These are phyloP conservation scores for Blastobotrys malaysiensis DNA, from an alignment of 1,139 yeast species.

Conservation along the genomic window DNA sequence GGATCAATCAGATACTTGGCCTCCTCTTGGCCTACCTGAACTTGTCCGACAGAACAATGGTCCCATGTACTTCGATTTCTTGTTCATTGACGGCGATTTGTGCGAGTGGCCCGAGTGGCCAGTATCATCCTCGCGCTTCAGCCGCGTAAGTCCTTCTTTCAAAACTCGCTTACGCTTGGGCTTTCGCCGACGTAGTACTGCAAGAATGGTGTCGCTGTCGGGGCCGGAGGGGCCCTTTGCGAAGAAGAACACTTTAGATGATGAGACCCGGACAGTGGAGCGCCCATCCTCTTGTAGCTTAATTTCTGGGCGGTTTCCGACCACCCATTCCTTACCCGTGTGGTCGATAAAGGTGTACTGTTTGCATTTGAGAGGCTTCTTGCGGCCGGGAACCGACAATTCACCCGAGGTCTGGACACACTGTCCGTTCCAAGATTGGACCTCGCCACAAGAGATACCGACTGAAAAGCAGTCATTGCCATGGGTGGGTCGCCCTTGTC, in stretches of 20 bases:
- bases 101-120: background rate
- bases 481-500: background rate
- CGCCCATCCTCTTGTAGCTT: conserved; percentile 1
- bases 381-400: conserved; percentile 8
- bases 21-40: too few relatives aligned
- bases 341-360: conserved; percentile 13
- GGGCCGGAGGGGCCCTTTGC: conserved; percentile 11
- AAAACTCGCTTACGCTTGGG: conserved; percentile 18
- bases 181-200: conserved; percentile 16
- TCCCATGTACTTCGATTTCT: too few relatives aligned
- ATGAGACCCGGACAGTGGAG: conserved; percentile 9
- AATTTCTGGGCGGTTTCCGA: conserved; percentile 15
- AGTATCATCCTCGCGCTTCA: background rate
- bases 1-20: too few relatives aligned
- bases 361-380: conserved; percentile 10
- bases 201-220: conserved; percentile 12
- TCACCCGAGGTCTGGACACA: conserved; percentile 7
- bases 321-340: conserved; percentile 15
- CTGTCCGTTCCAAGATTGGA: conserved; percentile 7
- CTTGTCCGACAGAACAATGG: too few relatives aligned
- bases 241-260: conserved; percentile 14
- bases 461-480: conserved; percentile 1
- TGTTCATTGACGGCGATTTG: too few relatives aligned
- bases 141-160: conserved; percentile 8
- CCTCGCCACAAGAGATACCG: conserved; percentile 2